Conservation (phyloP, 2,329 filamentous ascomycete species). For the Talaromyces sp. region DNA sequence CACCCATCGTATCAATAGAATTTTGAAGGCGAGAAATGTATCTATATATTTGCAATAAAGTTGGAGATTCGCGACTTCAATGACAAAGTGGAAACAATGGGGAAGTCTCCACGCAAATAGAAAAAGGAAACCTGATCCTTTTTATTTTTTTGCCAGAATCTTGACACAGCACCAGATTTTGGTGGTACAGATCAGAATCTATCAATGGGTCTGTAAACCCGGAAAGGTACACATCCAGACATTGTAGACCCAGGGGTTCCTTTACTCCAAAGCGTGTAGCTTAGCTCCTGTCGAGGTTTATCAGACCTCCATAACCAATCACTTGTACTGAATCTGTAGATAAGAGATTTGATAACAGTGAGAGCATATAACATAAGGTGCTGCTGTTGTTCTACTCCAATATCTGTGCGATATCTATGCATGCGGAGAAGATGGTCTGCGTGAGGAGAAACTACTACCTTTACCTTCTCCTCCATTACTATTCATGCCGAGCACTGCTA, state of each 20-base stretch:
- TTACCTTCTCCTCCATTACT: background rate
- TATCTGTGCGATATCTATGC: background rate
- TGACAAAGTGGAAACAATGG: background rate
- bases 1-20: slow-evolving; percentile 3
- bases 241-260: background rate
- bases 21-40: no score
- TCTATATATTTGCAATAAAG: background rate
- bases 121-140: slow-evolving; percentile 11
- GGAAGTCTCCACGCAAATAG: background rate
- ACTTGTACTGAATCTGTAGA: background rate
- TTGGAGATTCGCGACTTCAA: background rate
- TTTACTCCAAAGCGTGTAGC: slow-evolving; percentile 14
- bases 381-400: background rate
- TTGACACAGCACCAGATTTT: background rate
- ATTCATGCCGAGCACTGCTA: background rate
- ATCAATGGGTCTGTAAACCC: background rate
- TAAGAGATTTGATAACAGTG: background rate
- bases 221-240: background rate
- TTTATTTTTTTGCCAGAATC: background rate
- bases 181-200: background rate
- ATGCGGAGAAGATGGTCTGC: background rate
- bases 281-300: background rate
- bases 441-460: background rate
- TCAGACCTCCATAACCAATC: background rate
- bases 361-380: background rate